Evolutionary conservation across 2,329 filamentous ascomycete species (phyloP), one percentile per base, ranked within the genome.

Genomic region (Aspergillus latus): DNA sequence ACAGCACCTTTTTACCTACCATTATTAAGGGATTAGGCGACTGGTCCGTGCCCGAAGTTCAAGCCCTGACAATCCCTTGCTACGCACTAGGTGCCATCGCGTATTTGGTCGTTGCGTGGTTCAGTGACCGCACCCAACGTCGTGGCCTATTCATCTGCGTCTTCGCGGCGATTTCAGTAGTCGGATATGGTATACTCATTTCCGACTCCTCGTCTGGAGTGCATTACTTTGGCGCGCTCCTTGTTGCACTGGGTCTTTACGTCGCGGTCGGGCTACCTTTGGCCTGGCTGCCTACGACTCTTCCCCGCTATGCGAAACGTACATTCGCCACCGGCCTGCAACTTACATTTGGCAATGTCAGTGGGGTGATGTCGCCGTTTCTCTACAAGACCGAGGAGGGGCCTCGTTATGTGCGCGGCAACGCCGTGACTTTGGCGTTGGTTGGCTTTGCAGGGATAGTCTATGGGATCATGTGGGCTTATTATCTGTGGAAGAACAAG

Each of bases 51-150:
- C 82, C 88, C 0, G 79, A 89, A 66, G 83, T 90, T 5, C 89
- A 92, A 70, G 83, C 89, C 32, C 80, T 92, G 34, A 92, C 89
- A 0, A 88, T 93, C 46, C 89, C 89, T 0, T 90, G 88, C 71
- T 92, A 92, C 68, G 84, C 84, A 4, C 70, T 91, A 4, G 89
- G 89, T 3, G 88, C 88, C 0, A 78, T 87, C 5, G 83, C 82
- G 0, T 92, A 91, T 69, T 82, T 92, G 69, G 60, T 78, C 7
- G 78, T 84, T 2, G 88, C 88, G 0, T 83, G 81, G 64, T 72
- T 89, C 44, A 90, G 87, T 4, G 89, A 93, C 68, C 80, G 80
- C 53, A 77, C 81, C 59, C 88, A 90, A 72, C 80, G 77, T 55
- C 83, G 89, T 40, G 88, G 82, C 0, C 61, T 89, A 0, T 89